Evolutionary conservation across 805 yeast species (phyloP).

Genomic region (Komagataella ulmi): DNA sequence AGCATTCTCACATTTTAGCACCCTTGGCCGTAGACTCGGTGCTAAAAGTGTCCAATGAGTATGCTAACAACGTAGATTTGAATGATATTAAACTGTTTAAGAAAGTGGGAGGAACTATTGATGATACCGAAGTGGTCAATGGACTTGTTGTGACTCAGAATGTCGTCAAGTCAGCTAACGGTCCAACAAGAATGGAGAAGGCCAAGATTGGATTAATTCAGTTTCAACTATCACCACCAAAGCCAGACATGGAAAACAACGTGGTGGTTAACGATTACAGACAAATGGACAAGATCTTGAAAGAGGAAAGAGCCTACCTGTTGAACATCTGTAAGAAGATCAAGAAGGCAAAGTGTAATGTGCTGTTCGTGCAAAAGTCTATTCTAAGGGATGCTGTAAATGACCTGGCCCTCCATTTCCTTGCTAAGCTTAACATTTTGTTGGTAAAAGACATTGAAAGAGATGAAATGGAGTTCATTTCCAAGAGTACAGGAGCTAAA

Average conservation of each 20-base stretch:
- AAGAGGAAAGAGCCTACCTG: conserved; percentile 94
- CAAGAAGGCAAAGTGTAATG: conserved; percentile 94
- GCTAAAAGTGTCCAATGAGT: conserved; percentile 47
- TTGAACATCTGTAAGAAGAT: conserved; percentile 91
- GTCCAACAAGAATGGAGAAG: conserved; percentile 89
- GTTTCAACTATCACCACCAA: conserved; percentile 92
- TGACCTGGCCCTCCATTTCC: conserved; percentile 87
- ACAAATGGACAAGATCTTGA: conserved; percentile 97
- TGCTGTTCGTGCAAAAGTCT: conserved; percentile 80
- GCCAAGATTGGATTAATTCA: conserved; percentile 85
- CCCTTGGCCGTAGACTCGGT: conserved; percentile 95
- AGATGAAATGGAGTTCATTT: conserved; percentile 88
- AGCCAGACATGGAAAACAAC: conserved; percentile 95
- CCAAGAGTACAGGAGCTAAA: conserved; percentile 78
- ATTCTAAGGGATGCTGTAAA: conserved; percentile 90
- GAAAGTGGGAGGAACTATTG: conserved; percentile 95
- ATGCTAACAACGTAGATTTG: conserved; percentile 64
- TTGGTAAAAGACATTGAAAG: conserved; percentile 92
- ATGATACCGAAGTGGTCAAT: conserved; percentile 83
- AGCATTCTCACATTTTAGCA: conserved; percentile 72
- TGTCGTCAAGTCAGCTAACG: conserved; percentile 84
- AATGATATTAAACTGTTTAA: conserved; percentile 81
- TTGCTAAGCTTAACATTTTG: conserved; percentile 85
- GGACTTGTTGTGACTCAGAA: conserved; percentile 92
- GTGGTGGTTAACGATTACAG: conserved; percentile 96